Evolutionary conservation across 2,329 filamentous ascomycete species (phyloP).

Genomic region (Venturia oleaginea): DNA sequence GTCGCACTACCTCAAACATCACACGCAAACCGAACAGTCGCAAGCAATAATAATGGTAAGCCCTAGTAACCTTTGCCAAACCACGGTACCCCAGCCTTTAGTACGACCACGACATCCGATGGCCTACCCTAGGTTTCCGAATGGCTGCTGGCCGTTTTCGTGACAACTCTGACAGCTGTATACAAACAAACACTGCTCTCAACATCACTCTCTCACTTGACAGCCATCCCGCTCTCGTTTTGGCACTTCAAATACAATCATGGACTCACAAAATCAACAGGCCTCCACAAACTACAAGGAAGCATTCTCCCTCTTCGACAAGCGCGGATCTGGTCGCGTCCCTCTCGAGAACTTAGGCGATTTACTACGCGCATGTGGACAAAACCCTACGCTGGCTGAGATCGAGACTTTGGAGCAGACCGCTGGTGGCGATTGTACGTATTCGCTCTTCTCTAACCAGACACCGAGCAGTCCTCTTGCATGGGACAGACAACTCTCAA

Average conservation of each 20-base stretch:
- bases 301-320: slow-evolving; percentile 99
- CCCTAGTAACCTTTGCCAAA: neutral
- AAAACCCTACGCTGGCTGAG: slow-evolving; percentile 93
- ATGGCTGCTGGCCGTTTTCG: neutral
- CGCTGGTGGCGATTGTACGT: slow-evolving; percentile 84
- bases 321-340: slow-evolving; percentile 93
- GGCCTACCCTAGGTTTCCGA: neutral
- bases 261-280: slow-evolving; percentile 32
- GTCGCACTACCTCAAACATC: neutral
- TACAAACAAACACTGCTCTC: slow-evolving; percentile 2
- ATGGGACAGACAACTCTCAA: neutral
- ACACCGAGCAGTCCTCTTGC: neutral
- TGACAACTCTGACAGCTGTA: neutral
- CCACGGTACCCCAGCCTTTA: slow-evolving; percentile 6
- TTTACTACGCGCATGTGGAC: slow-evolving; percentile 88
- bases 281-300: slow-evolving; percentile 98
- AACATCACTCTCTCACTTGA: neutral
- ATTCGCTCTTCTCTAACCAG: neutral
- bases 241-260: neutral
- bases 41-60: neutral
- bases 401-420: slow-evolving; percentile 87
- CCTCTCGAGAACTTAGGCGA: slow-evolving; percentile 80
- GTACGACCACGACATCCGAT: neutral
- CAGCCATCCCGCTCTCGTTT: neutral
- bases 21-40: neutral